phyloP scores from a whole-genome alignment of 108 stramenopile genomes.

The Skeletonema costatum region DNA sequence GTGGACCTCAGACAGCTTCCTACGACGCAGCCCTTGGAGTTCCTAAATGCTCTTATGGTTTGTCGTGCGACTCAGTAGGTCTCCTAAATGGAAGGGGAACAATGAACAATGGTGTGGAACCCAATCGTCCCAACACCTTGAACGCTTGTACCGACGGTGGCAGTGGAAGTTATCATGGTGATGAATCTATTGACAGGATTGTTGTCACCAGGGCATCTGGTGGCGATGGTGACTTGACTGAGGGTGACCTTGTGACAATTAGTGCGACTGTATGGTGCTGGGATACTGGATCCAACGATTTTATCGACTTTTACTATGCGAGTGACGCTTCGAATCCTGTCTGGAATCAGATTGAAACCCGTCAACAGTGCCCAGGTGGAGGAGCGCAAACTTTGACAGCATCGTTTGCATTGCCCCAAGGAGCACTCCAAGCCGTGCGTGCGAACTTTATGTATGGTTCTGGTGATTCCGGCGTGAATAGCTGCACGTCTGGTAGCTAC shows the following conservation, averaged over 20 bases:
- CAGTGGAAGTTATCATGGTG: constrained; percentile 2
- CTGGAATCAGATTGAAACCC: neutral
- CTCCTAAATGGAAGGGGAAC: constrained; percentile 11
- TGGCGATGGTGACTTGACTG: neutral
- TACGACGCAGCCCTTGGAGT: neutral
- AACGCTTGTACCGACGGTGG: constrained; percentile 5
- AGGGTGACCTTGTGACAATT: neutral
- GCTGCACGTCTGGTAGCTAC: neutral
- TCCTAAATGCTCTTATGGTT: neutral
- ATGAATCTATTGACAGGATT: constrained; percentile 25
- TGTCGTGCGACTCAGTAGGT: neutral
- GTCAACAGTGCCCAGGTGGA: neutral
- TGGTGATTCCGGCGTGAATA: neutral
- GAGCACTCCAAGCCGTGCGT: neutral
- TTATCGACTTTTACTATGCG: neutral
- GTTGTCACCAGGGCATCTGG: neutral
- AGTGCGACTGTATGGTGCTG: neutral
- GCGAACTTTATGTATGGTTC: neutral
- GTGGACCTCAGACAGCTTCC: neutral
- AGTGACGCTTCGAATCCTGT: neutral
- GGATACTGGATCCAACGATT: neutral
- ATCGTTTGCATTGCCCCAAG: neutral
- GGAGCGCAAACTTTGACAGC: neutral
- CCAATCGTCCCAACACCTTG: constrained; percentile 11
- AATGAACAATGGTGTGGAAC: neutral